Evolutionary conservation across 2,329 filamentous ascomycete genomes (phyloP).

Genomic region (Apiospora rasikravindrae): DNA sequence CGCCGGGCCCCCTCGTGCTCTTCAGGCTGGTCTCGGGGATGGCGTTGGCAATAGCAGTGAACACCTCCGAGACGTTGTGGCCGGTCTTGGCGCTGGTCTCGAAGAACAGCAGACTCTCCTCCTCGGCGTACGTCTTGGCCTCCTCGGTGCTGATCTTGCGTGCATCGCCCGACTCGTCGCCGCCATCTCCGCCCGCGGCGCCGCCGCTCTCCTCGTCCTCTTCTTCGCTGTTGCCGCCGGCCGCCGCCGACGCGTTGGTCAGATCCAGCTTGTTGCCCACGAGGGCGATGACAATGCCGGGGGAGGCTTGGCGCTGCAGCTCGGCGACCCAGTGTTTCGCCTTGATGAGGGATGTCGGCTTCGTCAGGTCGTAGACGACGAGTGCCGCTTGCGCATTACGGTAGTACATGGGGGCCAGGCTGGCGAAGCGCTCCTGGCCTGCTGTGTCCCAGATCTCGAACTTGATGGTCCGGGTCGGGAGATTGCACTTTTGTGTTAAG

Average conservation of each 20-base stretch:
- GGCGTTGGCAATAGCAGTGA: slow-evolving; percentile 96
- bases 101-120: slow-evolving; percentile 93
- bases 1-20: slow-evolving; percentile 76
- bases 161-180: slow-evolving; percentile 70
- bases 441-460: slow-evolving; percentile 99
- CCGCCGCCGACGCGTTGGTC: slow-evolving; percentile 58
- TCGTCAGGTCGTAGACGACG: slow-evolving; percentile 98
- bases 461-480: slow-evolving; percentile 89
- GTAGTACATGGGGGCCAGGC: slow-evolving; percentile 98
- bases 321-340: slow-evolving; percentile 99
- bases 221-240: neutral
- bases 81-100: slow-evolving; percentile 98
- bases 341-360: slow-evolving; percentile 92
- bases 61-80: slow-evolving; percentile 92
- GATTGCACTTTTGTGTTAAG: slow-evolving; percentile 97
- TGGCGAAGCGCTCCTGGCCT: slow-evolving; percentile 96
- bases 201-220: slow-evolving; percentile 57
- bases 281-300: slow-evolving; percentile 94
- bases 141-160: slow-evolving; percentile 90
- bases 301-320: slow-evolving; percentile 92
- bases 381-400: slow-evolving; percentile 97
- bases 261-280: slow-evolving; percentile 98
- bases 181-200: slow-evolving; percentile 54
- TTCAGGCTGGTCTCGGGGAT: slow-evolving; percentile 98
- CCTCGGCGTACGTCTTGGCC: slow-evolving; percentile 90